Evolutionary conservation across 1,284 basidiomycete species (phyloP).

Genomic region (Ustilago nuda): DNA sequence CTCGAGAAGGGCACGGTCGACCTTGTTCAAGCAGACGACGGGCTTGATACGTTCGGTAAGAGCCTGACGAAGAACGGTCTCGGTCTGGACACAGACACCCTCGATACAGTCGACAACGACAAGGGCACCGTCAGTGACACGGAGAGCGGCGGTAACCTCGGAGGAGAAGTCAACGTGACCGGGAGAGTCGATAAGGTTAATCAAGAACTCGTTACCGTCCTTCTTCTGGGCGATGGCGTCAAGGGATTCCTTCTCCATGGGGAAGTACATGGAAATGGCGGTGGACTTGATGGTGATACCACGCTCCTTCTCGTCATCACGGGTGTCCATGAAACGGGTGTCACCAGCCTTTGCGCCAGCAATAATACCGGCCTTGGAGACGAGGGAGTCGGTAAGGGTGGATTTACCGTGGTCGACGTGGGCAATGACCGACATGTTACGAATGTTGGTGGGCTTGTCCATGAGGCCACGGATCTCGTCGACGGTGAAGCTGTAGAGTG

Average conservation of each 20-base stretch:
- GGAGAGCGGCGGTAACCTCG: constrained; percentile 98
- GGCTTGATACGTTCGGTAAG: constrained; percentile 99
- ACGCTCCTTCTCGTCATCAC: constrained; percentile 99
- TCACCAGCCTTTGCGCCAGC: constrained; percentile 92
- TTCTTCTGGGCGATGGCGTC: constrained; percentile 91
- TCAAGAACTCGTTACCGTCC: constrained; percentile 94
- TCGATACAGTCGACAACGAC: constrained; percentile 99
- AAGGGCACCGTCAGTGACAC: constrained; percentile 91
- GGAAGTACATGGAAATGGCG: constrained; percentile 99
- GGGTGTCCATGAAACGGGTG: constrained; percentile 95
- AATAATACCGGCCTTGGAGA: constrained; percentile 99
- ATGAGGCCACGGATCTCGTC: constrained; percentile 86
- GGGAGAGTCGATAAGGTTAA: constrained; percentile 99
- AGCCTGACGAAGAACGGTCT: constrained; percentile 98
- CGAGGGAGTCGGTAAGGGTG: constrained; percentile 97
- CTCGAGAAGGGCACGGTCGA: constrained; percentile 98
- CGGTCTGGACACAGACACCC: constrained; percentile 99
- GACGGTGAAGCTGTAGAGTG: constrained; percentile 71
- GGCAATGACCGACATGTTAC: constrained; percentile 84
- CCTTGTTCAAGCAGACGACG: constrained; percentile 99
- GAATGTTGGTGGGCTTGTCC: constrained; percentile 88
- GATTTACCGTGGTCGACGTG: constrained; percentile 99
- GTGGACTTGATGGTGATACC: constrained; percentile 99
- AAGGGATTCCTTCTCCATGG: constrained; percentile 82
- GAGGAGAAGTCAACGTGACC: constrained; percentile 99